phyloP scores from a whole-genome alignment of 148 eudicot genomes.

The Camellia japonica region DNA sequence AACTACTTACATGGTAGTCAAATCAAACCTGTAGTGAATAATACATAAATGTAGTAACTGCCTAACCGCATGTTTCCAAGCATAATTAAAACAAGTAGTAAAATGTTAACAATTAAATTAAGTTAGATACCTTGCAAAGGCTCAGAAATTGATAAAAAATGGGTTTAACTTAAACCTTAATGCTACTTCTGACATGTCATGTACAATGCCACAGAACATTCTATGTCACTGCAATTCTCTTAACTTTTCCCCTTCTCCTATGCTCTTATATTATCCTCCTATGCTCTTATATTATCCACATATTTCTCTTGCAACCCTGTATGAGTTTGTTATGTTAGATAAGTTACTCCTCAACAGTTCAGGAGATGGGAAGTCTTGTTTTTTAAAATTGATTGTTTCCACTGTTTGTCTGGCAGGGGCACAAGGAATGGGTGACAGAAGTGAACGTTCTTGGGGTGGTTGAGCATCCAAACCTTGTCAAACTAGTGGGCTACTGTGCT shows the following conservation, averaged over 20 bases:
- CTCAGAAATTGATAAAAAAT: not conserved
- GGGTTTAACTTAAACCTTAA: not conserved
- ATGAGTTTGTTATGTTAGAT: not conserved
- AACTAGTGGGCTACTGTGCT: conserved; percentile 84
- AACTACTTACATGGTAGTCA: not conserved
- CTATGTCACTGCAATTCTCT: not conserved
- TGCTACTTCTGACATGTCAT: conserved; percentile 1
- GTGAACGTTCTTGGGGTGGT: conserved; percentile 89
- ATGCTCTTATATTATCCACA: not conserved
- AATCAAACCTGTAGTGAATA: not conserved
- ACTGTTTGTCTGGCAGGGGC: conserved; percentile 54
- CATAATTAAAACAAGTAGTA: not conserved
- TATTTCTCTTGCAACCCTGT: not conserved
- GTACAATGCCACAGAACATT: not conserved
- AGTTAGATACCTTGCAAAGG: not conserved
- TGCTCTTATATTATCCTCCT: not conserved
- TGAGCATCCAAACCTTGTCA: conserved; percentile 93
- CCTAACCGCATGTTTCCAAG: not conserved
- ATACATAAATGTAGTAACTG: not conserved
- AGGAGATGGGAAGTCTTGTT: not conserved
- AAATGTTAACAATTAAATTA: not conserved
- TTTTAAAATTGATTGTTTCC: not conserved
- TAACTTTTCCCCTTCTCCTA: not conserved
- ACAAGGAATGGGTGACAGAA: conserved; percentile 96
- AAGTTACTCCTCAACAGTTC: not conserved